These are phyloP conservation scores for Colletotrichum lupini DNA, from an alignment of 2,329 filamentous ascomycete genomes.

Conservation along the genomic window DNA sequence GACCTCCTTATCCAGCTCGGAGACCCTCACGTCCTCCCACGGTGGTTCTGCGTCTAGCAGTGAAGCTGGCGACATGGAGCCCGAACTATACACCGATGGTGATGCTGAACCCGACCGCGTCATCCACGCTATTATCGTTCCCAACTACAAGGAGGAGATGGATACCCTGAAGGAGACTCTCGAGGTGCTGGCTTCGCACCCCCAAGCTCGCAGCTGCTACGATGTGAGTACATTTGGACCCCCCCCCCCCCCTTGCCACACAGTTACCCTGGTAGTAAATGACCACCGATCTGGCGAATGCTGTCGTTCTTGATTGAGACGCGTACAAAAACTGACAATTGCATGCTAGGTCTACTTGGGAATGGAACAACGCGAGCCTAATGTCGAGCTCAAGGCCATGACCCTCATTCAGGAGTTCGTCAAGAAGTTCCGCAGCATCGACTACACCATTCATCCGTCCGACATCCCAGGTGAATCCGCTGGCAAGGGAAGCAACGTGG, in stretches of 20 bases:
- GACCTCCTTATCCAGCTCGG: conserved; percentile 66
- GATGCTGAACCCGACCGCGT: conserved; percentile 58
- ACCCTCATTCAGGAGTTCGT: conserved; percentile 71
- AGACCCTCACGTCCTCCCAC: conserved; percentile 62
- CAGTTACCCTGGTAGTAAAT: neutral
- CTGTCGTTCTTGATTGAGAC: neutral
- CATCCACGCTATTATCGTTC: conserved; percentile 75
- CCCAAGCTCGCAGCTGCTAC: conserved; percentile 71
- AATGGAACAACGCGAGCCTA: conserved; percentile 76
- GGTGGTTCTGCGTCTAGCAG: conserved; percentile 60
- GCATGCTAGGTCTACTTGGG: conserved; percentile 72
- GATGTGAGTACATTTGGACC: conserved; percentile 66
- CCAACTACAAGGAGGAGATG: conserved; percentile 80
- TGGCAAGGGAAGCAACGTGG: conserved; percentile 80
- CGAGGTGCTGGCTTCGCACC: conserved; percentile 75
- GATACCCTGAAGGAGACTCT: conserved; percentile 76
- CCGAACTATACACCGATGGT: conserved; percentile 57
- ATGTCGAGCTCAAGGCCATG: conserved; percentile 70
- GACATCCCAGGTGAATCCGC: conserved; percentile 75
- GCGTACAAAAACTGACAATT: conserved; percentile 15
- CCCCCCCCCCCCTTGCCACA: neutral
- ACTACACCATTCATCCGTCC: conserved; percentile 74
- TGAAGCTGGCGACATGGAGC: conserved; percentile 63
- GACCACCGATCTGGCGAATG: neutral
- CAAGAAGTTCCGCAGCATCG: conserved; percentile 74